phyloP scores from a whole-genome alignment of 2,329 filamentous ascomycete species.

The Colletotrichum sp. region DNA sequence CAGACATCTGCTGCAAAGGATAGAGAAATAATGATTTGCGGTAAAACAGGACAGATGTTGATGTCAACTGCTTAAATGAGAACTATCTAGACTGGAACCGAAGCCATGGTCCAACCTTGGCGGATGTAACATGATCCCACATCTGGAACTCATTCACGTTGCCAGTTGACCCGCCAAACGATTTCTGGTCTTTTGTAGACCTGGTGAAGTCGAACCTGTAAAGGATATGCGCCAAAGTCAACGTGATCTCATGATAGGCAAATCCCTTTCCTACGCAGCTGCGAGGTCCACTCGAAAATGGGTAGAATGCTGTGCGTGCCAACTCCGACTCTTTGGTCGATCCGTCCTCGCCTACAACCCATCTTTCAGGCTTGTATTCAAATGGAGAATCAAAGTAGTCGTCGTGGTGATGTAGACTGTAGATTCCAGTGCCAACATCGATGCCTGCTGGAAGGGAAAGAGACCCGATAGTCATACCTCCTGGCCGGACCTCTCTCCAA shows the following conservation, averaged over 20 bases:
- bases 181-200: background rate
- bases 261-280: slow-evolving; percentile 3
- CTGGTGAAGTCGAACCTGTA: background rate
- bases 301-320: slow-evolving; percentile 51
- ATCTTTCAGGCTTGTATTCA: slow-evolving; percentile 2
- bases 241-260: background rate
- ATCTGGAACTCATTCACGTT: slow-evolving; percentile 4
- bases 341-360: slow-evolving; percentile 31
- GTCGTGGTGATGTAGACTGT: slow-evolving; percentile 22
- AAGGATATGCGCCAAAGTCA: slow-evolving; percentile 5
- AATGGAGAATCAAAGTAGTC: background rate
- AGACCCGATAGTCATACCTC: slow-evolving; percentile 20
- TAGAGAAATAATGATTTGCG: background rate
- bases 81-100: background rate
- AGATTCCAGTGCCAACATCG: slow-evolving; percentile 24
- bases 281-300: slow-evolving; percentile 6
- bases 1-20: background rate
- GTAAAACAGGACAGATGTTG: background rate
- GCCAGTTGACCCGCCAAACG: slow-evolving; percentile 1
- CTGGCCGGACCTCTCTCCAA: slow-evolving; percentile 18
- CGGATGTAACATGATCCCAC: slow-evolving; percentile 10
- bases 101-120: slow-evolving; percentile 3
- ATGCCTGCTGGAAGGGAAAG: slow-evolving; percentile 14
- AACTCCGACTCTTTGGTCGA: slow-evolving; percentile 55
- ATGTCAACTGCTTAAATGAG: too few species aligned